phyloP scores from a whole-genome alignment of 768 basidiomycete species.

The Sporobolomyces phaffii region DNA sequence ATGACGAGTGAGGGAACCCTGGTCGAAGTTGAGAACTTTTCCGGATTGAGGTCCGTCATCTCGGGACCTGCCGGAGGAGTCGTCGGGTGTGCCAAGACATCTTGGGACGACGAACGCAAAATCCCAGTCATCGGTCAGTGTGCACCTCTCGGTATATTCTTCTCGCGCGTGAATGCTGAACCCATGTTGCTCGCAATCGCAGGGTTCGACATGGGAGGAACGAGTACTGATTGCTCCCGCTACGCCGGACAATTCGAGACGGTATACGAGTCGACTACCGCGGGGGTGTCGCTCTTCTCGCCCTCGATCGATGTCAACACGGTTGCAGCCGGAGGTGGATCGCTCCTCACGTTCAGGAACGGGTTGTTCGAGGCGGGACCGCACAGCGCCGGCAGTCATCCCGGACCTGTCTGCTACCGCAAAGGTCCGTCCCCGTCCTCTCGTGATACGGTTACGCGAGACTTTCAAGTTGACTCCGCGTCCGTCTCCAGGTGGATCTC shows the following conservation, averaged over 20 bases:
- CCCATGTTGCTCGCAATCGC: too few relatives aligned
- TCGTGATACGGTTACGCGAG: too few relatives aligned
- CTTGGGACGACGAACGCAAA: slow-evolving; percentile 63
- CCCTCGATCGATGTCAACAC: slow-evolving; percentile 86
- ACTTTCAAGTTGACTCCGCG: neutral
- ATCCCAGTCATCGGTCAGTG: slow-evolving; percentile 11
- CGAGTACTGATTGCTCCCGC: slow-evolving; percentile 89
- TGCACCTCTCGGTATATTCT: slow-evolving; percentile 62
- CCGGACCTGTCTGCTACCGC: slow-evolving; percentile 88
- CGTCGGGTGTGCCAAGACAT: slow-evolving; percentile 83
- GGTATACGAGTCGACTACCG: slow-evolving; percentile 92
- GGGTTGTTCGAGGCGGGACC: slow-evolving; percentile 88
- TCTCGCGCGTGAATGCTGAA: slow-evolving; percentile 49
- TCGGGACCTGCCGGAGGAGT: slow-evolving; percentile 80
- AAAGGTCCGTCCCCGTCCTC: slow-evolving; percentile 44
- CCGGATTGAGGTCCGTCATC: slow-evolving; percentile 79
- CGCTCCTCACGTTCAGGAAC: slow-evolving; percentile 78
- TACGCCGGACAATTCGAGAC: slow-evolving; percentile 86
- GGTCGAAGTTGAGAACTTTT: slow-evolving; percentile 73
- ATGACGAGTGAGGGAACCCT: slow-evolving; percentile 92
- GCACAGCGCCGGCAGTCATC: slow-evolving; percentile 86
- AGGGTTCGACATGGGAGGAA: slow-evolving; percentile 83
- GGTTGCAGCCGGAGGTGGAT: slow-evolving; percentile 91
- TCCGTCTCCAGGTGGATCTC: slow-evolving; percentile 54
- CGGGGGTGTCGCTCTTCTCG: slow-evolving; percentile 83